These are phyloP conservation scores for Spathaspora boniae DNA, from an alignment of 805 yeast species.

Conservation along the genomic window DNA sequence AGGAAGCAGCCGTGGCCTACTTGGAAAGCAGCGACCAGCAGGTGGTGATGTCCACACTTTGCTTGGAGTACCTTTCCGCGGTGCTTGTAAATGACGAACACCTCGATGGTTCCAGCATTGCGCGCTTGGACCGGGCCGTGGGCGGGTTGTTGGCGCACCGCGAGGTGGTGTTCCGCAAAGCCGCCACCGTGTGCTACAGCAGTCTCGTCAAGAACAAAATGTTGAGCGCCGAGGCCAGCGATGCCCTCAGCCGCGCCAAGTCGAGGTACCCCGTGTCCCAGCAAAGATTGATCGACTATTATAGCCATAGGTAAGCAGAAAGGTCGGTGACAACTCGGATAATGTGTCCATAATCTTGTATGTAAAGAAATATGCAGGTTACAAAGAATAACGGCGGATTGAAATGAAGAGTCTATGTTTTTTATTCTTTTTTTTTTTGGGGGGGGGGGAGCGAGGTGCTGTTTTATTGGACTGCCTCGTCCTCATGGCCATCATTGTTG, in stretches of 20 bases:
- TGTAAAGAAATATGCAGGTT: not conserved
- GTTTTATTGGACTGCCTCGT: not conserved
- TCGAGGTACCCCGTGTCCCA: slow-evolving; percentile 39
- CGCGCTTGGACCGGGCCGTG: slow-evolving; percentile 27
- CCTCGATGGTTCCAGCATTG: not conserved
- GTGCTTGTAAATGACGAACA: slow-evolving; percentile 2
- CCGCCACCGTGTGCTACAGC: slow-evolving; percentile 38
- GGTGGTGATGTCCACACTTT: slow-evolving; percentile 1
- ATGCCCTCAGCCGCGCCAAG: slow-evolving; percentile 6
- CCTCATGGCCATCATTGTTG: not conserved
- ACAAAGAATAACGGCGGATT: not conserved
- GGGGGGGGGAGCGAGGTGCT: not conserved
- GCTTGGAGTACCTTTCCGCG: slow-evolving; percentile 8
- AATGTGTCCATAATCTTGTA: not conserved
- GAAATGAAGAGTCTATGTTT: not conserved
- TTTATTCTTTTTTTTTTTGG: slow-evolving; percentile 1
- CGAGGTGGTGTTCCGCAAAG: slow-evolving; percentile 32
- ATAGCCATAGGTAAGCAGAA: slow-evolving; percentile 21
- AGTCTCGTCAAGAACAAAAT: slow-evolving; percentile 22
- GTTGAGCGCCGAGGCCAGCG: slow-evolving; percentile 1
- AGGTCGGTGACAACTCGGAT: not conserved
- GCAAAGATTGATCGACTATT: slow-evolving; percentile 45
- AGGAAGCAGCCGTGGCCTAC: slow-evolving; percentile 5
- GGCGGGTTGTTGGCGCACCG: slow-evolving; percentile 23
- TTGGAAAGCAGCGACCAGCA: slow-evolving; percentile 4